phyloP scores from a whole-genome alignment of 1,284 basidiomycete genomes.

The Cryptococcus wingfieldii region DNA sequence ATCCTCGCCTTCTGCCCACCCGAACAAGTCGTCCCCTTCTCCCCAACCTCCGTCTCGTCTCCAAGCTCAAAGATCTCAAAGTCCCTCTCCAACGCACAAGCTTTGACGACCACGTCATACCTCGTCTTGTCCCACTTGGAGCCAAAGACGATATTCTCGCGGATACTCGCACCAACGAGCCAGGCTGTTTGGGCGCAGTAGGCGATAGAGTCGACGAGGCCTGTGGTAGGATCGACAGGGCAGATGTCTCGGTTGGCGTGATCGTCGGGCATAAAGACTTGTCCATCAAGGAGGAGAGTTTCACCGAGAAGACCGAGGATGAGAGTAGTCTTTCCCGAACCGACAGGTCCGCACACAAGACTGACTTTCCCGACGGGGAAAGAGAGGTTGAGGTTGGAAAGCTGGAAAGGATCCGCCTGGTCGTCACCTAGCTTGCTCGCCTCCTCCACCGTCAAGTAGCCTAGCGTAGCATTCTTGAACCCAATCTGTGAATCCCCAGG shows the following conservation, averaged over 20 bases:
- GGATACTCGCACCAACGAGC: conserved; percentile 56
- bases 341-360: conserved; percentile 51
- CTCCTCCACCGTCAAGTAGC: conserved; percentile 24
- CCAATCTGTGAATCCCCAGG: conserved; percentile 51
- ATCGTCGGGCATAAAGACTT: conserved; percentile 54
- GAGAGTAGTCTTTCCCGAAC: conserved; percentile 65
- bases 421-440: conserved; percentile 7
- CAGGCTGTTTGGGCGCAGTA: conserved; percentile 56
- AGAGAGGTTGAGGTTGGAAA: conserved; percentile 50
- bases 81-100: conserved; percentile 55
- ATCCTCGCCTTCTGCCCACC: conserved; percentile 48
- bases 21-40: conserved; percentile 55
- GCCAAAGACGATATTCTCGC: conserved; percentile 57
- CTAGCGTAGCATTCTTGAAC: conserved; percentile 53
- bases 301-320: conserved; percentile 58
- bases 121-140: conserved; percentile 46
- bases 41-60: conserved; percentile 58
- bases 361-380: conserved; percentile 50
- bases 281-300: conserved; percentile 51
- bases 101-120: conserved; percentile 52
- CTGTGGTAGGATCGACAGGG: conserved; percentile 50
- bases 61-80: conserved; percentile 54
- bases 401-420: conserved; percentile 44
- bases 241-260: conserved; percentile 42
- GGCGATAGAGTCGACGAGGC: conserved; percentile 53